Evolutionary conservation across 2,329 filamentous ascomycete species (phyloP).

Genomic region (Fusarium udum): DNA sequence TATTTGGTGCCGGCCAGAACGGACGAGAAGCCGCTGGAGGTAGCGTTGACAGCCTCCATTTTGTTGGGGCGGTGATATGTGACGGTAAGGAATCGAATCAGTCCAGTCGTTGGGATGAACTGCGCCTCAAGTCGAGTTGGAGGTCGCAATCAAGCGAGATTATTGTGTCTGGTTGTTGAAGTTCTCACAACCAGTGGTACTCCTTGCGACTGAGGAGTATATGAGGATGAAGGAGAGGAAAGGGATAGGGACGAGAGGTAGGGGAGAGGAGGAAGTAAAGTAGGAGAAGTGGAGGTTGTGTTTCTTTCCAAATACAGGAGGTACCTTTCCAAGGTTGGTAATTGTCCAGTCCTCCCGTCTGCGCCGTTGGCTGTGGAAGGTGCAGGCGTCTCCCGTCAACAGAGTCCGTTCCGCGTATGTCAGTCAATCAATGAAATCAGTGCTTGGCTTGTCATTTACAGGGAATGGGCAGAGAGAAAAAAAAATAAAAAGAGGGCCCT

Average conservation of each 20-base stretch:
- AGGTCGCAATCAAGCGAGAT: conserved; percentile 12
- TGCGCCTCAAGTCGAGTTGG: conserved; percentile 23
- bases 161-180: conserved; percentile 6
- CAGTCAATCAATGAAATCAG: conserved; percentile 7
- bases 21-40: conserved; percentile 73
- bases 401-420: neutral
- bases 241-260: neutral
- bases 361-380: neutral
- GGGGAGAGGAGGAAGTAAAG: conserved; percentile 16
- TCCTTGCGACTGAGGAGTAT: conserved; percentile 21
- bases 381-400: conserved; percentile 16
- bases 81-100: conserved; percentile 4
- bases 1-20: conserved; percentile 70
- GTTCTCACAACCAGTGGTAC: conserved; percentile 27
- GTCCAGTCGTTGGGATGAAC: neutral
- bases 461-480: conserved; percentile 8
- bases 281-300: conserved; percentile 27
- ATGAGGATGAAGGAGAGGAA: neutral
- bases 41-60: conserved; percentile 68
- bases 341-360: conserved; percentile 17
- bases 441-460: conserved; percentile 5
- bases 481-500: conserved; percentile 33
- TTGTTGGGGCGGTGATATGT: conserved; percentile 15
- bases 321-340: conserved; percentile 28
- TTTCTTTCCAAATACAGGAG: conserved; percentile 17